Evolutionary conservation across 169 alveolate species (phyloP).

Genomic region (Plasmodium yoelii): DNA sequence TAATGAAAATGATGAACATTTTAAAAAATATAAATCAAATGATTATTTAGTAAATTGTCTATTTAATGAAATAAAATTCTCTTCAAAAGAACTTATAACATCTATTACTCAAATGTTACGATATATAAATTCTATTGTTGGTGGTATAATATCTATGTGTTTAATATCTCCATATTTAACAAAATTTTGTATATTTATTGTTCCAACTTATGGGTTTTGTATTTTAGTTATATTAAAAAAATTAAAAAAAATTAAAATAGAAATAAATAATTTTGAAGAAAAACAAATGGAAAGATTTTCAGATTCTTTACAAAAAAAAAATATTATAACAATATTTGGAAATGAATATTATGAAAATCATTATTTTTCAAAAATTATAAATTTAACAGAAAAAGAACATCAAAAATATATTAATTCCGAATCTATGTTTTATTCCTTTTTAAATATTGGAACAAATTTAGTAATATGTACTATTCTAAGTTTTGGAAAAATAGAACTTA

Average conservation of each 20-base stretch:
- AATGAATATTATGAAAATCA: conserved; percentile 65
- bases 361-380: conserved; percentile 28
- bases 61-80: conserved; percentile 52
- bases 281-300: conserved; percentile 74
- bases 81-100: conserved; percentile 51
- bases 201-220: conserved; percentile 48
- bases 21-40: conserved; percentile 23
- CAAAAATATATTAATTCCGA: conserved; percentile 42
- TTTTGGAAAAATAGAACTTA: conserved; percentile 58
- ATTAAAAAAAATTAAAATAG: conserved; percentile 37
- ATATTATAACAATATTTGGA: conserved; percentile 45
- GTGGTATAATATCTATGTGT: conserved; percentile 49
- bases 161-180: conserved; percentile 48
- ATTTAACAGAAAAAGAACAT: conserved; percentile 7
- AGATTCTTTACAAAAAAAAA: conserved; percentile 65
- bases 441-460: conserved; percentile 57
- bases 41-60: conserved; percentile 51
- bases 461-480: conserved; percentile 55
- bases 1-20: conserved; percentile 36
- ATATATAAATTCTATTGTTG: conserved; percentile 45
- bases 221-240: conserved; percentile 19
- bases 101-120: conserved; percentile 53
- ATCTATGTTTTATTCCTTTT: conserved; percentile 51
- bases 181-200: conserved; percentile 35
- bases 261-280: conserved; percentile 33